Conservation (phyloP, 2,329 filamentous ascomycete genomes). For the Chalara sp. region DNA sequence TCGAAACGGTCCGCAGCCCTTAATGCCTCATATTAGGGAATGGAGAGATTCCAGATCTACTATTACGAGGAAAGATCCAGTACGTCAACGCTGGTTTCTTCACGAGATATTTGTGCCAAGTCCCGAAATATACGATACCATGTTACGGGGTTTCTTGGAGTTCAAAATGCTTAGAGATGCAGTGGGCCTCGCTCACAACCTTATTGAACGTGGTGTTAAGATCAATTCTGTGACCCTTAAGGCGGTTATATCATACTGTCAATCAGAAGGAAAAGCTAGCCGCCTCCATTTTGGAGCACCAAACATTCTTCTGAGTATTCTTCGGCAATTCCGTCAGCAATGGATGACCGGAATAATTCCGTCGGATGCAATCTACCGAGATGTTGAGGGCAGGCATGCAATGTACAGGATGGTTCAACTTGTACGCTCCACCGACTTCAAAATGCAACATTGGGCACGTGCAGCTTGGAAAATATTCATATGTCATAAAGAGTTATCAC, state of each 20-base stretch:
- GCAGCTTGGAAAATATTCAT: too few species aligned
- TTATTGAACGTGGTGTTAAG: not conserved
- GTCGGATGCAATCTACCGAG: too few species aligned
- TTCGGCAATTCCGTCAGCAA: not conserved
- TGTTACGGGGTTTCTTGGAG: not conserved
- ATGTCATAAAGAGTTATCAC: too few species aligned
- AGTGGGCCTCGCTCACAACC: not conserved
- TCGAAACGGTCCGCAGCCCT: too few species aligned
- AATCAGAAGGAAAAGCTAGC: not conserved
- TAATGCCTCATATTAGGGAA: too few species aligned
- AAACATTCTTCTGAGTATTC: not conserved
- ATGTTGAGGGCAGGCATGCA: too few species aligned
- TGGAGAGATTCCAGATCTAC: not conserved
- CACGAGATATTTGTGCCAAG: not conserved
- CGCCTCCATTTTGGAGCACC: not conserved
- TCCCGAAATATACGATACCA: not conserved
- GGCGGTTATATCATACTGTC: not conserved
- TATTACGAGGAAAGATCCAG: not conserved
- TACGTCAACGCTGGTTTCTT: not conserved
- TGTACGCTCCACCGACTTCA: too few species aligned
- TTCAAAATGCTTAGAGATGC: not conserved
- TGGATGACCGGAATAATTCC: too few species aligned
- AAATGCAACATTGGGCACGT: too few species aligned
- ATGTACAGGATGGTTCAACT: too few species aligned
- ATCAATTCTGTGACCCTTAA: not conserved